These are phyloP conservation scores for Argentina anserina DNA, from an alignment of 306 rosid genomes.

Conservation along the genomic window DNA sequence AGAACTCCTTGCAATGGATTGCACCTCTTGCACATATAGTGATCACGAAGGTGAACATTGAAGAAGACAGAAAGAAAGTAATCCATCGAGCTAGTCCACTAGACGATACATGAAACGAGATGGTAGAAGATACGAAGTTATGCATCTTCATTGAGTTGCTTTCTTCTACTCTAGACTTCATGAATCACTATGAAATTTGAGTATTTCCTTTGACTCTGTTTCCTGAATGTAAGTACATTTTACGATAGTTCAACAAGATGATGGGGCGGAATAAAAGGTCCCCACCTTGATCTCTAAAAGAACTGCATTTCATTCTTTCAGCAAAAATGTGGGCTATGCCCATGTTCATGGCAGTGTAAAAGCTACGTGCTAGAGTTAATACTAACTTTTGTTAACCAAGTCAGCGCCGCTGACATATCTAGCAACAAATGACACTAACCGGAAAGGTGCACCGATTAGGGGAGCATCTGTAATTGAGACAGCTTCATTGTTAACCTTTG, in stretches of 20 bases:
- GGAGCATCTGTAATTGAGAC: slow-evolving; percentile 80
- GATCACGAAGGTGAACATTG: not conserved
- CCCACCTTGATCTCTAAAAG: slow-evolving; percentile 20
- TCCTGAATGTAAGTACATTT: slow-evolving; percentile 7
- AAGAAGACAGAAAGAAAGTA: not conserved
- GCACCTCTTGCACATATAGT: not conserved
- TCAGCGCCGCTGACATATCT: slow-evolving; percentile 90
- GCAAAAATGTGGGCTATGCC: slow-evolving; percentile 2
- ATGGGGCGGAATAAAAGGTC: slow-evolving; percentile 30
- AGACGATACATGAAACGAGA: no score
- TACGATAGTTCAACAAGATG: slow-evolving; percentile 20
- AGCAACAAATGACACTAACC: slow-evolving; percentile 77
- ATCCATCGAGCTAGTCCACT: no score
- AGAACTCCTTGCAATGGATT: not conserved
- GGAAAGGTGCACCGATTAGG: slow-evolving; percentile 84
- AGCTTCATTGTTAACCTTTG: slow-evolving; percentile 32
- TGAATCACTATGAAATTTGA: no score
- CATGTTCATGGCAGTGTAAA: not conserved
- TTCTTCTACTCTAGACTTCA: no score
- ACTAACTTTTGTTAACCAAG: slow-evolving; percentile 48
- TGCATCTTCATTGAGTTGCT: no score
- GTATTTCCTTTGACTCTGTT: no score
- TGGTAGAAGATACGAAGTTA: no score
- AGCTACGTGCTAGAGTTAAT: slow-evolving; percentile 29
- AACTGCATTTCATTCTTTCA: slow-evolving; percentile 28